These are phyloP conservation scores for Ophiostoma sp. DNA, from an alignment of 2,329 filamentous ascomycete species.

Conservation along the genomic window DNA sequence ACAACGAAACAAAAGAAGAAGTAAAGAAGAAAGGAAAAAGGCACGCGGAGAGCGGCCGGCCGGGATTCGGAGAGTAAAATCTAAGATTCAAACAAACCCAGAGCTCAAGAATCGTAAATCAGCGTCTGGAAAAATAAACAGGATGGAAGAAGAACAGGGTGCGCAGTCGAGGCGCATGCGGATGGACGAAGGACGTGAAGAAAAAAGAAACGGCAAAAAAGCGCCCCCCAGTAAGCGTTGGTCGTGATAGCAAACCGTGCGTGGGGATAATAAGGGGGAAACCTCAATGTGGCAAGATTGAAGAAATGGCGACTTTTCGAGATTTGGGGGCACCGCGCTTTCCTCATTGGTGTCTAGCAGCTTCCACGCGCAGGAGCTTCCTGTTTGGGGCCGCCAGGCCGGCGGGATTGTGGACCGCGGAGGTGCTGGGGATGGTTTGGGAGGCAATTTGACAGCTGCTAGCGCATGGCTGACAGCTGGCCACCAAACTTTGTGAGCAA, in stretches of 20 bases:
- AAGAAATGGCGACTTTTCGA: conserved; percentile 14
- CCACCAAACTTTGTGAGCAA: neutral
- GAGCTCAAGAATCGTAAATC: neutral
- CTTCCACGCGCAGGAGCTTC: conserved; percentile 22
- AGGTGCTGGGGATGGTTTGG: neutral
- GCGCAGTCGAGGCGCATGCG: conserved; percentile 11
- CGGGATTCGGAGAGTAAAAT: neutral
- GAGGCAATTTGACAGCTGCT: neutral
- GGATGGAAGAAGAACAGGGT: neutral
- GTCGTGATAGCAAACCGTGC: conserved; percentile 19
- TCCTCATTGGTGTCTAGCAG: conserved; percentile 24
- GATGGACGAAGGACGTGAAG: conserved; percentile 8
- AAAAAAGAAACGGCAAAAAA: neutral
- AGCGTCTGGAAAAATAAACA: neutral
- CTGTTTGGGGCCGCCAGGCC: conserved; percentile 22
- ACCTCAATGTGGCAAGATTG: conserved; percentile 26
- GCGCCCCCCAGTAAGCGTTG: conserved; percentile 5
- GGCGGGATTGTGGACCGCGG: neutral
- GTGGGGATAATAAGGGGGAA: conserved; percentile 22
- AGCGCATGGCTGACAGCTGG: conserved; percentile 3
- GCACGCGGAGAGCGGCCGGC: conserved; percentile 24
- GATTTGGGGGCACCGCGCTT: conserved; percentile 16
- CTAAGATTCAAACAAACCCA: neutral
- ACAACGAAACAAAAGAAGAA: neutral
- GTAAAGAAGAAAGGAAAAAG: conserved; percentile 4